These are phyloP conservation scores for Pythium aquatile DNA, from an alignment of 352 stramenopile genomes.

Conservation along the genomic window DNA sequence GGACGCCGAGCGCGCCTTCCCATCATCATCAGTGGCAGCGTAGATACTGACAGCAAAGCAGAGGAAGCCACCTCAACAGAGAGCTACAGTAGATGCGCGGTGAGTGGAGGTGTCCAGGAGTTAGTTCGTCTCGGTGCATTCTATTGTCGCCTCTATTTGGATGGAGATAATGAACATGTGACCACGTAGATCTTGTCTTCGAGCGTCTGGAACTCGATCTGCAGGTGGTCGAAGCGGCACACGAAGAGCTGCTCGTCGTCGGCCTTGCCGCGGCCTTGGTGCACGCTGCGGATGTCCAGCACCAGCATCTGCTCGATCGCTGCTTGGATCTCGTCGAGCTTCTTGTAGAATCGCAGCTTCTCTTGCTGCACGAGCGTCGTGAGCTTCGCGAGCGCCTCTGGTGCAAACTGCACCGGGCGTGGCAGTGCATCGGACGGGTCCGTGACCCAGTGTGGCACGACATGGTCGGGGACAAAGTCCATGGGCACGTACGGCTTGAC, in stretches of 20 bases:
- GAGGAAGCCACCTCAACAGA: no score
- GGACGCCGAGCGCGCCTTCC: slow-evolving; percentile 45
- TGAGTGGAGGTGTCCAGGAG: background rate
- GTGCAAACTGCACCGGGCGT: slow-evolving; percentile 55
- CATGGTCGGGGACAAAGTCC: slow-evolving; percentile 57
- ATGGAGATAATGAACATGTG: slow-evolving; percentile 40
- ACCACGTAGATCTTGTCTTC: slow-evolving; percentile 65
- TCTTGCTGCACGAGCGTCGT: slow-evolving; percentile 40
- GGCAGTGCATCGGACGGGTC: slow-evolving; percentile 46
- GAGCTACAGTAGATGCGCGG: no score
- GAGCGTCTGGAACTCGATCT: slow-evolving; percentile 76
- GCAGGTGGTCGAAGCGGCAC: slow-evolving; percentile 73
- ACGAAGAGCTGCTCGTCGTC: slow-evolving; percentile 55
- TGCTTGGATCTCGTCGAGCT: slow-evolving; percentile 41
- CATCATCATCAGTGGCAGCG: background rate
- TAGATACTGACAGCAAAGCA: background rate
- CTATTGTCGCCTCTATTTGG: slow-evolving; percentile 5
- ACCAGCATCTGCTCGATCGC: slow-evolving; percentile 82
- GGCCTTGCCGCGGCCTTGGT: slow-evolving; percentile 68
- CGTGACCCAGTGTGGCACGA: slow-evolving; percentile 70
- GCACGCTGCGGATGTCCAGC: slow-evolving; percentile 80
- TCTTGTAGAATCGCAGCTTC: slow-evolving; percentile 66
- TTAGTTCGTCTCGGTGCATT: background rate
- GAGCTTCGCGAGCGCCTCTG: slow-evolving; percentile 38
- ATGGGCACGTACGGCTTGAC: slow-evolving; percentile 97